These are phyloP conservation scores for Diplosphaera chodatii DNA, from an alignment of 139 green algal species.

Conservation along the genomic window DNA sequence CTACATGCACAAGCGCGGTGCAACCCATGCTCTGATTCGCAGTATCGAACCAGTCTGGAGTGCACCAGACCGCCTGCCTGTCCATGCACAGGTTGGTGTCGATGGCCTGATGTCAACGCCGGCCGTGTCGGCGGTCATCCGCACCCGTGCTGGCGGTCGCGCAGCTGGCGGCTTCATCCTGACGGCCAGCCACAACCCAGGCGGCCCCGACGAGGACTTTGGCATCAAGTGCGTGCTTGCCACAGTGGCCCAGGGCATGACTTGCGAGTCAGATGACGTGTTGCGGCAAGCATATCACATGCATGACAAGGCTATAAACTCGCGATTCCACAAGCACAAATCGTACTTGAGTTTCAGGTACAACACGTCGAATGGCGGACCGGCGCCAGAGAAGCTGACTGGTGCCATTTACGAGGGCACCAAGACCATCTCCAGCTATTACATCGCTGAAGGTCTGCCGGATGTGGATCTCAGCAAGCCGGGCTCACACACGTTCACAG, in stretches of 20 bases:
- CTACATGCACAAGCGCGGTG: no score
- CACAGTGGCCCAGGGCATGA: no score
- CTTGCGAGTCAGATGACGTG: no score
- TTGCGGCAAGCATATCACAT: no score
- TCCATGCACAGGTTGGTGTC: slow-evolving; percentile 15
- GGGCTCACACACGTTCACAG: slow-evolving; percentile 25
- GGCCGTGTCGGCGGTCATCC: slow-evolving; percentile 84
- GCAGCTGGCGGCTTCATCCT: slow-evolving; percentile 86
- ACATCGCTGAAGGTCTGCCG: slow-evolving; percentile 65
- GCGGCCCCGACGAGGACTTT: slow-evolving; percentile 87
- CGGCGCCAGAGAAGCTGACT: slow-evolving; percentile 89
- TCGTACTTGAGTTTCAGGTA: no score
- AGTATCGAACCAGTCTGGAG: no score
- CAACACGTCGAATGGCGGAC: slow-evolving; percentile 84
- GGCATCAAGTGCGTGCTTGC: slow-evolving; percentile 87
- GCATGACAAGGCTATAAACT: no score
- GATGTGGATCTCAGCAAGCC: slow-evolving; percentile 78
- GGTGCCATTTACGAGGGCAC: slow-evolving; percentile 88
- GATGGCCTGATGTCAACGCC: slow-evolving; percentile 84
- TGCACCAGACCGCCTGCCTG: no score
- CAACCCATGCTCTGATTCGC: slow-evolving; percentile 16
- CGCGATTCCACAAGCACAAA: no score
- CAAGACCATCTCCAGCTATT: slow-evolving; percentile 60
- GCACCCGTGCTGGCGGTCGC: slow-evolving; percentile 60
- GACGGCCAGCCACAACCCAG: slow-evolving; percentile 89